phyloP scores from a whole-genome alignment of 768 basidiomycete species.

The Gloeostereum incarnatum region DNA sequence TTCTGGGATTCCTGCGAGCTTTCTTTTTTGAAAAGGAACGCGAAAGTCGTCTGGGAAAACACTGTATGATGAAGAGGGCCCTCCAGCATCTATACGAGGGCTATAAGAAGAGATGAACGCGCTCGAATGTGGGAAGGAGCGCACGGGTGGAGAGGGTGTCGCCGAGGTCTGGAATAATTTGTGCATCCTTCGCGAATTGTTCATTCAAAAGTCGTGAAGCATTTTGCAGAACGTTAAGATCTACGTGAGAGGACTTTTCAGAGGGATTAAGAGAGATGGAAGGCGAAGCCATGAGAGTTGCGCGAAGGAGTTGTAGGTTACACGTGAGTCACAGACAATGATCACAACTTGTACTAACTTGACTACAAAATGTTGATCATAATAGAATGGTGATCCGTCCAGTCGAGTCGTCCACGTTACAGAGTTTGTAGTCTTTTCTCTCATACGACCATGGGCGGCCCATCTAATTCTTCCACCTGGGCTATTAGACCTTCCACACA shows the following conservation, averaged over 20 bases:
- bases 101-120: constrained; percentile 5
- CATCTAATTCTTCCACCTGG: too few species aligned
- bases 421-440: too few species aligned
- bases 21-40: constrained; percentile 73
- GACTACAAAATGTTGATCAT: too few species aligned
- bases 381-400: too few species aligned
- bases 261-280: constrained; percentile 9
- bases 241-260: constrained; percentile 31
- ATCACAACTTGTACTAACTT: too few species aligned
- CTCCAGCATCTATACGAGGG: constrained; percentile 34
- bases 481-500: too few species aligned
- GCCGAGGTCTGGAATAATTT: constrained; percentile 66
- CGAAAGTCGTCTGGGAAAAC: constrained; percentile 70
- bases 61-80: constrained; percentile 70
- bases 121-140: constrained; percentile 12
- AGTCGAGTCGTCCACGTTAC: too few species aligned
- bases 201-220: constrained; percentile 64
- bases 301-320: background rate
- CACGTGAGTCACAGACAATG: background rate
- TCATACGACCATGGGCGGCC: too few species aligned
- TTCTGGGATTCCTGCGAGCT: constrained; percentile 70
- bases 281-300: constrained; percentile 8
- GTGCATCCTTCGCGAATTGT: constrained; percentile 62
- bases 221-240: constrained; percentile 52
- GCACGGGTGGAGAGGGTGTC: constrained; percentile 56